phyloP scores from a whole-genome alignment of 441 rosid species.

The Populus hybrid region DNA sequence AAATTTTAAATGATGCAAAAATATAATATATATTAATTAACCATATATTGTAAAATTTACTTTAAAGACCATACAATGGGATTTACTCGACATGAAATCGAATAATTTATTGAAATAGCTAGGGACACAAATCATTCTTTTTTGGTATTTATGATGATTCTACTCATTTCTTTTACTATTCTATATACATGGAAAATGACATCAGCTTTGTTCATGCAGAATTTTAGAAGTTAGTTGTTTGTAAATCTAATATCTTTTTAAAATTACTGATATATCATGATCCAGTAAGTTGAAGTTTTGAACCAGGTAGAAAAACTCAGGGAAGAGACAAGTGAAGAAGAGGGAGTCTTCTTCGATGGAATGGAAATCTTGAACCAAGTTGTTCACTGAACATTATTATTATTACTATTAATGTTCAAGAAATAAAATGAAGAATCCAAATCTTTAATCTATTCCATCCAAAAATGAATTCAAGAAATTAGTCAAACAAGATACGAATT shows the following conservation, averaged over 20 bases:
- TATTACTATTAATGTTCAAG: background rate
- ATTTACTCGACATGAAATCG: background rate
- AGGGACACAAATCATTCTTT: constrained; percentile 23
- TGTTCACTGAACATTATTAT: background rate
- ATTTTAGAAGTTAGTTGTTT: background rate
- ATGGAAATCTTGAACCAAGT: background rate
- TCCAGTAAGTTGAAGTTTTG: constrained; percentile 27
- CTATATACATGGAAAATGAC: constrained; percentile 22
- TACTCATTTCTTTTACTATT: constrained; percentile 32
- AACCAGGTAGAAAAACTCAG: constrained; percentile 11
- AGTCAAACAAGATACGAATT: too few species aligned
- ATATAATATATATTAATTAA: too few species aligned
- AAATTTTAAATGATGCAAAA: too few species aligned
- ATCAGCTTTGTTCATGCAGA: constrained; percentile 13
- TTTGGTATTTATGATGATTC: constrained; percentile 37
- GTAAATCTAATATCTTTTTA: too few species aligned
- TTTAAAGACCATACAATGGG: too few species aligned
- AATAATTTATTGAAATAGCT: background rate
- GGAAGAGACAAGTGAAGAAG: constrained; percentile 9
- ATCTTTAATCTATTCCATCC: background rate
- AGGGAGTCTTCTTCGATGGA: constrained; percentile 2
- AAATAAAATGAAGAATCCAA: background rate
- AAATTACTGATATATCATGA: too few species aligned
- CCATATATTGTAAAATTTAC: too few species aligned
- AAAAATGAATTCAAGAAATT: too few species aligned